Evolutionary conservation across 164 flowering plant genomes (phyloP), one percentile per base, ranked within the genome.

Genomic region (Umbilicus rupestris): DNA sequence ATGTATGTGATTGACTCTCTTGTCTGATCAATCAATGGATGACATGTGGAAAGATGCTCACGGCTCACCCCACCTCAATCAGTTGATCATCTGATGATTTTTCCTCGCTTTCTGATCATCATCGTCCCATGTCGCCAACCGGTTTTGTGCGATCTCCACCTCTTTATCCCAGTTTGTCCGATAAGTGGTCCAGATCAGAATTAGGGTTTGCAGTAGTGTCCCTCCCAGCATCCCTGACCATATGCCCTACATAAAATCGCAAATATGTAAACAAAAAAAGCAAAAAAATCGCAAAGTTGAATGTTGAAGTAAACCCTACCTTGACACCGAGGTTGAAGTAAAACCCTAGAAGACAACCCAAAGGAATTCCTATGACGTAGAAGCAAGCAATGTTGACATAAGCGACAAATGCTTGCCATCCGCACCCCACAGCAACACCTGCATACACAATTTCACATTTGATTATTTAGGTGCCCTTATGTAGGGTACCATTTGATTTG

Each of bases 201-300:
- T 80, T 41, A 82, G 0, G 20, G 92, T 87, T 50, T 87, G 92
- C 65, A 82, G 73, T 0, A 76, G n/a, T 1, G 87, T 87, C 0
- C 92, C 92, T 31, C 86, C 84, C 12, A 87, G 73, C 92, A 87
- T 87, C n/a, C 89, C 92, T 1, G 79, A 59, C 92, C 89, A 87
- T 64, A 84, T 79, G 39, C 92, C 91, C 89, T 84, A 49, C 66
- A 29, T 3, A 26, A 59, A 66, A 55, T 28, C 15, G 28, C 33
- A 52, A 39, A 7, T 30, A 24, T 35, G 4, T 35, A 35, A 35
- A 35, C 37, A 35, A 35, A 35, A 35, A 35, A 0, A 47, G n/a
- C n/a, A n/a, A n/a, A n/a, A n/a, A n/a, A n/a, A n/a, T n/a, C n/a
- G n/a, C n/a, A n/a, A n/a, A n/a, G n/a, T n/a, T 20, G 14, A 50